These are phyloP conservation scores for Sclerotinia sclerotiorum DNA, from an alignment of 2,329 filamentous ascomycete species.

Conservation along the genomic window DNA sequence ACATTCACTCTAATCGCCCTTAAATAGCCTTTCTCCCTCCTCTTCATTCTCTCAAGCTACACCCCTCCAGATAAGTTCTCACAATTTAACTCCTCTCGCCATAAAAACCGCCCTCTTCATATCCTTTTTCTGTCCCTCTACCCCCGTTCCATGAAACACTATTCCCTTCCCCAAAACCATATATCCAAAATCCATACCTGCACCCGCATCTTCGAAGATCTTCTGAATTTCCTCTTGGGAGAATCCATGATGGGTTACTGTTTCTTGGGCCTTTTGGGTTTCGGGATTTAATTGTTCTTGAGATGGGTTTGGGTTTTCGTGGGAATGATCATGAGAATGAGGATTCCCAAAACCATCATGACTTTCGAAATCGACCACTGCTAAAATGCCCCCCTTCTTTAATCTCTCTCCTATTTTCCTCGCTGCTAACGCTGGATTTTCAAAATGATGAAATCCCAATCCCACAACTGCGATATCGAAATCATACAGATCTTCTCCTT, in stretches of 20 bases:
- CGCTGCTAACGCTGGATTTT: conserved; percentile 60
- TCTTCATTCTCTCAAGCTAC: not conserved
- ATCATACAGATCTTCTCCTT: conserved; percentile 54
- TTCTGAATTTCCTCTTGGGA: conserved; percentile 55
- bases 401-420: conserved; percentile 60
- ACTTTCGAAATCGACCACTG: conserved; percentile 67
- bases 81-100: conserved; percentile 29
- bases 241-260: conserved; percentile 68
- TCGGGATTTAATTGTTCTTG: conserved; percentile 1
- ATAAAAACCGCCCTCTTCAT: conserved; percentile 33
- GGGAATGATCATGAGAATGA: conserved; percentile 33
- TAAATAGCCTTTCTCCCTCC: too few species aligned
- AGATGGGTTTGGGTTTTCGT: conserved; percentile 4
- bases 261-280: conserved; percentile 45
- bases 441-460: conserved; percentile 66
- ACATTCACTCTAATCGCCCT: too few species aligned
- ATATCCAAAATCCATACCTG: conserved; percentile 57
- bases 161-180: conserved; percentile 36
- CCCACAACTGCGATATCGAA: conserved; percentile 69
- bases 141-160: conserved; percentile 30
- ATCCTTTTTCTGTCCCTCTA: conserved; percentile 18
- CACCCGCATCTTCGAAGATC: conserved; percentile 65
- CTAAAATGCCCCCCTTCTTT: conserved; percentile 62
- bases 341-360: conserved; percentile 43
- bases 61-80: not conserved